Base-by-base conservation (phyloP, 73 alveolate species). In the Tetrahymena thermophila region DNA sequence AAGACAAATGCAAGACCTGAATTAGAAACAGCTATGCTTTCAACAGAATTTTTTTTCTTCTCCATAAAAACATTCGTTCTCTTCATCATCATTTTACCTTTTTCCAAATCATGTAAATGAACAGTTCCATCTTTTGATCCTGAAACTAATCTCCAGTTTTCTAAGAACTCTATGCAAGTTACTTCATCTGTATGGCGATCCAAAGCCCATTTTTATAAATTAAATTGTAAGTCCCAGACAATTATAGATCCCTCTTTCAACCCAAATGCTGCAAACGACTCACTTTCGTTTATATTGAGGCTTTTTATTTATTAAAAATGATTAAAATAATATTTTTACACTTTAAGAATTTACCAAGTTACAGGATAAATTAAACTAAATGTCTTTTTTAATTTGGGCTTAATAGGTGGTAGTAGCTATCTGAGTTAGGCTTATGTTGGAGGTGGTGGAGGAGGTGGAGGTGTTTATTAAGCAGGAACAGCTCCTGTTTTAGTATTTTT, bases 71-170 rank as follows among this genome's bases (percentile, higher is more conserved):
- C 23, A 95, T 95, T 93, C 2, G 97, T 95, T 35, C 97, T 89
- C 28, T 95, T 95, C 43, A 94, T 85, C 43, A 95, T 56, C 56
- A 95, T 35, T 35, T 95, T 95, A 9, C 97, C 97, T 35, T 95
- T 94, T 93, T 89, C 84, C 35, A 95, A 42, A 89, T 95, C 97
- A 85, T 95, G 94, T 16, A 95, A 43, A 35, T 95, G 94, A 43
- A 95, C 95, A 85, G 94, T 35, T 44, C 97, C 97, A 95, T 95
- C 97, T 85, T 95, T 85, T 89, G 97, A 95, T 16, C 95, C 84
- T 6, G 95, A 89, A 43, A 95, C 85, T 38, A 95, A 89, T 50
- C 97, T 95, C 93, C 43, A 43, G 93, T 95, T 94, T 31, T 95
- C 97, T 85, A 94, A 95, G 19, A 95, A 95, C 44, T 95, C 85